phyloP scores from a whole-genome alignment of 768 basidiomycete genomes.

The Roridomyces roridus region DNA sequence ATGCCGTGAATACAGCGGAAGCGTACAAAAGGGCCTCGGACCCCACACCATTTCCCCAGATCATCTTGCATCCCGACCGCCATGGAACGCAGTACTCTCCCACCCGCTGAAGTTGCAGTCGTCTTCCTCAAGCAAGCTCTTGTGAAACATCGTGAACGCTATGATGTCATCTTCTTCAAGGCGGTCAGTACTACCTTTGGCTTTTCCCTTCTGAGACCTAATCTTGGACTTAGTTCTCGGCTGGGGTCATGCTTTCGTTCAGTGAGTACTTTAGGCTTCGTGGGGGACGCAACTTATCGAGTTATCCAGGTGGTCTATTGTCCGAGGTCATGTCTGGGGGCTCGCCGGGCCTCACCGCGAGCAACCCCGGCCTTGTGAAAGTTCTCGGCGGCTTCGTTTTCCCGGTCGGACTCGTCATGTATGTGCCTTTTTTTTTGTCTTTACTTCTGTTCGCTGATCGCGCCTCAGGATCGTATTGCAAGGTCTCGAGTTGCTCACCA shows the following conservation, averaged over 20 bases:
- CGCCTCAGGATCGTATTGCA: conserved; percentile 70
- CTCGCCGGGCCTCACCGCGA: conserved; percentile 50
- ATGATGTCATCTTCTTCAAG: conserved; percentile 68
- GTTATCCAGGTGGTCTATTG: conserved; percentile 48
- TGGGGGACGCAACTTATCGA: too few relatives aligned
- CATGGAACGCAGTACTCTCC: conserved; percentile 51
- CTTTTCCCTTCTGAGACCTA: background rate
- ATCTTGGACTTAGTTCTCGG: conserved; percentile 55
- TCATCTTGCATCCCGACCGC: background rate
- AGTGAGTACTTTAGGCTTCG: conserved; percentile 35
- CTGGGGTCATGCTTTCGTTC: conserved; percentile 78
- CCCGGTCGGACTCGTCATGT: conserved; percentile 82
- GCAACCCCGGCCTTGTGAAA: conserved; percentile 73
- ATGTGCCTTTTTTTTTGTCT: conserved; percentile 15
- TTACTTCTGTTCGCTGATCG: background rate
- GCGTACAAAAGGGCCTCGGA: too few relatives aligned
- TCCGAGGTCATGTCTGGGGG: conserved; percentile 68
- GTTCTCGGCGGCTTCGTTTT: conserved; percentile 72
- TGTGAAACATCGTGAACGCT: conserved; percentile 67
- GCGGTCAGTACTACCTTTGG: conserved; percentile 51
- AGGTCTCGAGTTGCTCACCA: conserved; percentile 73
- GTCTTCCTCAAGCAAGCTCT: conserved; percentile 63
- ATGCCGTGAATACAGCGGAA: too few relatives aligned
- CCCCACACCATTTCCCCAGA: background rate
- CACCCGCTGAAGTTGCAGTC: conserved; percentile 62